Conservation (phyloP, 164 flowering plant species). For the Chimonanthus praecox region DNA sequence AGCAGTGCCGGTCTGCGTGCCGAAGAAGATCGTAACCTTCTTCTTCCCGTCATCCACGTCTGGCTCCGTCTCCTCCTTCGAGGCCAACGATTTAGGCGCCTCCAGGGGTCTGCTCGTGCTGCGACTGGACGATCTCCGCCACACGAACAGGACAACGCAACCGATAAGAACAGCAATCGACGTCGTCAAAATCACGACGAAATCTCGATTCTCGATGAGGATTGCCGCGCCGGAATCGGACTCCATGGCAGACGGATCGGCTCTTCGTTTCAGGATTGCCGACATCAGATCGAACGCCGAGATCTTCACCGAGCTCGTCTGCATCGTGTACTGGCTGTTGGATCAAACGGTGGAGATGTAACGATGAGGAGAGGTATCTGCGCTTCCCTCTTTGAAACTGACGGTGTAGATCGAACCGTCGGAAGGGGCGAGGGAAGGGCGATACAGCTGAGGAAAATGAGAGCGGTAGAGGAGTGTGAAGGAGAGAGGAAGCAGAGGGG, state of each 20-base stretch:
- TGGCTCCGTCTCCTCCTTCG: conserved; percentile 33
- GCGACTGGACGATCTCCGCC: conserved; percentile 46
- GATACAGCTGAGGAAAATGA: neutral
- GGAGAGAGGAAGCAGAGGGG: neutral
- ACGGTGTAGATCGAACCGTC: neutral
- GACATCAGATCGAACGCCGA: conserved; percentile 63
- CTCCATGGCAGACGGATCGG: conserved; percentile 36
- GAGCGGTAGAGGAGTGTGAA: neutral
- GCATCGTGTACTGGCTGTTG: neutral
- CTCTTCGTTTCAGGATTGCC: conserved; percentile 43
- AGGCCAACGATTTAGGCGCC: conserved; percentile 37
- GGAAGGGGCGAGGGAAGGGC: conserved; percentile 6
- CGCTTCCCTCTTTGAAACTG: neutral
- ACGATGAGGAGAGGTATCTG: neutral
- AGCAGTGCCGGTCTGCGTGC: conserved; percentile 97
- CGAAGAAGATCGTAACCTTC: conserved; percentile 84
- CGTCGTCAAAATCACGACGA: conserved; percentile 59
- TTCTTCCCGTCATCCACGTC: conserved; percentile 73
- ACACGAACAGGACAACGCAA: conserved; percentile 43
- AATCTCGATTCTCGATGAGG: conserved; percentile 55
- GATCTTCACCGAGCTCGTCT: conserved; percentile 32
- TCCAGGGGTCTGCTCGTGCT: conserved; percentile 25
- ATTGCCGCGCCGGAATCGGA: conserved; percentile 30
- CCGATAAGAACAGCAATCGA: conserved; percentile 78
- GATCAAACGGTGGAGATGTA: neutral